Percentiles rank a stretch among this genome's conserved stretches.
phyloP scores from a whole-genome alignment of 345 rosid species.

The Brassica cretica region DNA sequence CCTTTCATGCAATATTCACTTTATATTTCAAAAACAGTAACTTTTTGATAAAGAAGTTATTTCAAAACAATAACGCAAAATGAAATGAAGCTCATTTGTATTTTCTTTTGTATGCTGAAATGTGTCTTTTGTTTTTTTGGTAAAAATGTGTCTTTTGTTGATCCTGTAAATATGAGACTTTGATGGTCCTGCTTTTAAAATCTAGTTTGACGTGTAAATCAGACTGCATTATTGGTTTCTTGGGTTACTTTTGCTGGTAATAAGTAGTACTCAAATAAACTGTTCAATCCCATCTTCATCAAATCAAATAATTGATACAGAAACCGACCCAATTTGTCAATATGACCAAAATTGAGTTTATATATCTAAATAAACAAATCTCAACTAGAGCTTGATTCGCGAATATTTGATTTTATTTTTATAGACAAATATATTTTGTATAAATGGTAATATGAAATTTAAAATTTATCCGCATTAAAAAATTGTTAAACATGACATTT shows the following conservation, averaged over 20 bases:
- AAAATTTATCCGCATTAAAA: too few relatives aligned
- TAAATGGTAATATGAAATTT: too few relatives aligned
- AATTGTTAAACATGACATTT: too few relatives aligned
- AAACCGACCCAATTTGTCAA: neutral
- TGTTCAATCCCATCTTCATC: neutral
- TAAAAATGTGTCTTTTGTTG: neutral
- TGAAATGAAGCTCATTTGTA: neutral
- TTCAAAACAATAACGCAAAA: neutral
- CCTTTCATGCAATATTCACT: conserved; percentile 13
- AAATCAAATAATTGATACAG: neutral
- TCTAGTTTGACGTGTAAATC: neutral
- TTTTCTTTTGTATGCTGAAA: neutral
- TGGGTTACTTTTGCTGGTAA: neutral
- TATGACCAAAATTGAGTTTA: neutral
- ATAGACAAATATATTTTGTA: too few relatives aligned
- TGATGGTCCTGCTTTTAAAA: neutral
- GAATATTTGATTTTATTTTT: too few relatives aligned
- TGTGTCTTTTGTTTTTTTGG: neutral
- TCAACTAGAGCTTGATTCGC: too few relatives aligned
- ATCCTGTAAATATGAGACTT: neutral
- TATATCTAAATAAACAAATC: neutral
- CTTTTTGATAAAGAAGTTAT: too few relatives aligned
- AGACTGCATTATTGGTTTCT: neutral
- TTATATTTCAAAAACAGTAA: neutral
- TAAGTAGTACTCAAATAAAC: neutral